Conservation (phyloP, 129 eudicot species). For the Centrapalus pauciflorus region DNA sequence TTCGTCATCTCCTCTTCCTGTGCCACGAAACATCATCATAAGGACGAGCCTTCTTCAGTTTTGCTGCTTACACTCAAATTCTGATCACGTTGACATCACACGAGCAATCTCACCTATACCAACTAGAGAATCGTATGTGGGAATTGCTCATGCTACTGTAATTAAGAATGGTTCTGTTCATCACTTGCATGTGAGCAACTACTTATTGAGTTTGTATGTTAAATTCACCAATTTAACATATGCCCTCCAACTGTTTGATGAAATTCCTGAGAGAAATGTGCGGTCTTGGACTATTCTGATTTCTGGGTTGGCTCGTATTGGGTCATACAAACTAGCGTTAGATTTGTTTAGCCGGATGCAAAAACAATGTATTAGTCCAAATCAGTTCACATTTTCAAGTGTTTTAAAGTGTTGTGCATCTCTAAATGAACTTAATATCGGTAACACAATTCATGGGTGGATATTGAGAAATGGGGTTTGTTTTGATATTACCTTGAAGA, state of each 20-base stretch:
- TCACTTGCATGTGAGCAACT: conserved; percentile 31
- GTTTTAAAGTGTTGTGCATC: conserved; percentile 62
- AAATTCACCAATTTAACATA: conserved; percentile 22
- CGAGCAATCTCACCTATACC: conserved; percentile 4
- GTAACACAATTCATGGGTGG: conserved; percentile 65
- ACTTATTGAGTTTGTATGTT: conserved; percentile 38
- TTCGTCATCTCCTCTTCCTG: neutral
- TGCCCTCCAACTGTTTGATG: conserved; percentile 63
- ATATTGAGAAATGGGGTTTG: conserved; percentile 41
- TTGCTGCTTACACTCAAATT: conserved; percentile 1
- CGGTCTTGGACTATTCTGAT: conserved; percentile 75
- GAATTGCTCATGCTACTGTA: conserved; percentile 28
- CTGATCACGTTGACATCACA: neutral
- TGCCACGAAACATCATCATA: conserved; percentile 7
- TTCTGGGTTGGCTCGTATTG: conserved; percentile 47
- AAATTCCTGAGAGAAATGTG: conserved; percentile 64
- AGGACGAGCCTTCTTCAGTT: neutral
- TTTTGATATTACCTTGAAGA: conserved; percentile 45
- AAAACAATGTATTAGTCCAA: conserved; percentile 41
- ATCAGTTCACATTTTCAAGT: conserved; percentile 64
- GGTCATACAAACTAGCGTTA: conserved; percentile 37
- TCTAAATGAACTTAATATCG: conserved; percentile 35
- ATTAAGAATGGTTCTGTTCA: conserved; percentile 43
- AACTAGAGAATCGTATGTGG: neutral
- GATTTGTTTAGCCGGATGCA: conserved; percentile 48